phyloP scores from a whole-genome alignment of 495 filamentous ascomycete species.

The Evernia prunastri region DNA sequence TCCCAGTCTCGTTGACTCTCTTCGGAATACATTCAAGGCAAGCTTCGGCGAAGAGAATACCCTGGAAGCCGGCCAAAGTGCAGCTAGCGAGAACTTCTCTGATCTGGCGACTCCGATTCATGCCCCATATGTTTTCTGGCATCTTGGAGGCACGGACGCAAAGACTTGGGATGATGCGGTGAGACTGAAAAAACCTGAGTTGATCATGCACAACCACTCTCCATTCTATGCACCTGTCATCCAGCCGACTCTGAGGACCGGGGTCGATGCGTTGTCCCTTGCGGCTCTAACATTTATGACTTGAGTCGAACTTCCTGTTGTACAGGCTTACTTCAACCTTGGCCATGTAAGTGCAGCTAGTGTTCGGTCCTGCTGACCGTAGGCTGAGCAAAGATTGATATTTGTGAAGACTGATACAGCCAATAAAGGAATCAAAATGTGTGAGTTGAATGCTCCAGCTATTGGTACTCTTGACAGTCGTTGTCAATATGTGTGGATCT shows the following conservation, averaged over 20 bases:
- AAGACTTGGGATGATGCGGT: conserved; percentile 43
- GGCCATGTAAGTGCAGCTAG: no score
- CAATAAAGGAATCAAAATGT: no score
- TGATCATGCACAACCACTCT: conserved; percentile 50
- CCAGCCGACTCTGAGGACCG: conserved; percentile 48
- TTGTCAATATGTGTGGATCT: no score
- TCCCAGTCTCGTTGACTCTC: conserved; percentile 32
- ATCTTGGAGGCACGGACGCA: conserved; percentile 47
- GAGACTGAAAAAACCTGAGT: conserved; percentile 36
- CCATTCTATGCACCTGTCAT: conserved; percentile 54
- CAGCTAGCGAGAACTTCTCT: conserved; percentile 52
- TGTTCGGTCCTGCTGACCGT: no score
- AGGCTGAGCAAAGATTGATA: no score
- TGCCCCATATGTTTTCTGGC: conserved; percentile 50
- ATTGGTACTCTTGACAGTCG: no score
- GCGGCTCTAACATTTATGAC: conserved; percentile 44
- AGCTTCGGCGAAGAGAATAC: conserved; percentile 37
- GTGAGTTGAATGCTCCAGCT: no score
- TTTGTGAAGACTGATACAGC: no score
- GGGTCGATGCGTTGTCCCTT: conserved; percentile 47
- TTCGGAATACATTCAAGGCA: conserved; percentile 38
- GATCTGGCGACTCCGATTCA: conserved; percentile 46
- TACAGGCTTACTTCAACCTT: no score
- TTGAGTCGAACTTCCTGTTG: no score
- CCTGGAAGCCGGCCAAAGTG: conserved; percentile 27